Conservation (phyloP, 495 filamentous ascomycete species). For the Neurospora sp. region DNA sequence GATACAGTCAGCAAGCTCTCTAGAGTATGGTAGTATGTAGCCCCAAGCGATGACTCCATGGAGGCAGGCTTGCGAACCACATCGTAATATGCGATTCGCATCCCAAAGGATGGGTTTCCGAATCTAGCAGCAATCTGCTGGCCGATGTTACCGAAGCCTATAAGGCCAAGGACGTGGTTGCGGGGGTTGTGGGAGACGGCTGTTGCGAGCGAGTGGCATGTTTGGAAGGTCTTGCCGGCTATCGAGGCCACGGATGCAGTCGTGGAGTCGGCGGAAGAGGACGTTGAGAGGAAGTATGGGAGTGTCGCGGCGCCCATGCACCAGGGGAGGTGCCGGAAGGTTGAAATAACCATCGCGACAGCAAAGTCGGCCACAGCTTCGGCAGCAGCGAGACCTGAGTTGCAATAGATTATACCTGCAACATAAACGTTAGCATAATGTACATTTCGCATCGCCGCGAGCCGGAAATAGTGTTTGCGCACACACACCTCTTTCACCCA, state of each 20-base stretch:
- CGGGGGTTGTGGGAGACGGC: slow-evolving; percentile 49
- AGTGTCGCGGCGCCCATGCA: slow-evolving; percentile 46
- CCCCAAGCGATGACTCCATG: slow-evolving; percentile 35
- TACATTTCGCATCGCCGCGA: background rate
- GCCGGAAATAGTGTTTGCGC: background rate
- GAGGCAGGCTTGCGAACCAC: slow-evolving; percentile 43
- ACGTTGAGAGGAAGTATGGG: slow-evolving; percentile 9
- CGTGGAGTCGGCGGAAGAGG: background rate
- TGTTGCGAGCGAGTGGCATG: slow-evolving; percentile 49
- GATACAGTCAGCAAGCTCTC: slow-evolving; percentile 41
- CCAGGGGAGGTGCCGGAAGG: slow-evolving; percentile 55
- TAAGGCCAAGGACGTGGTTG: slow-evolving; percentile 45
- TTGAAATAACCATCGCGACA: slow-evolving; percentile 52
- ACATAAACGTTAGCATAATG: background rate
- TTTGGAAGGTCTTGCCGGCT: slow-evolving; percentile 29
- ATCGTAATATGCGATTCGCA: slow-evolving; percentile 62
- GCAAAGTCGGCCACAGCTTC: slow-evolving; percentile 60
- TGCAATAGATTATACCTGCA: slow-evolving; percentile 60
- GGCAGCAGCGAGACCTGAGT: slow-evolving; percentile 56
- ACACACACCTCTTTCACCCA: slow-evolving; percentile 54
- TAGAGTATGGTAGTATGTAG: slow-evolving; percentile 42
- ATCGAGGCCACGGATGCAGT: background rate
- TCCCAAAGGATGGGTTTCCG: slow-evolving; percentile 43
- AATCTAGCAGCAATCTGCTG: slow-evolving; percentile 55
- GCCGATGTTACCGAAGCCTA: slow-evolving; percentile 63